Conservation (phyloP, 495 filamentous ascomycete genomes). For the Polyplosphaeria fusca region DNA sequence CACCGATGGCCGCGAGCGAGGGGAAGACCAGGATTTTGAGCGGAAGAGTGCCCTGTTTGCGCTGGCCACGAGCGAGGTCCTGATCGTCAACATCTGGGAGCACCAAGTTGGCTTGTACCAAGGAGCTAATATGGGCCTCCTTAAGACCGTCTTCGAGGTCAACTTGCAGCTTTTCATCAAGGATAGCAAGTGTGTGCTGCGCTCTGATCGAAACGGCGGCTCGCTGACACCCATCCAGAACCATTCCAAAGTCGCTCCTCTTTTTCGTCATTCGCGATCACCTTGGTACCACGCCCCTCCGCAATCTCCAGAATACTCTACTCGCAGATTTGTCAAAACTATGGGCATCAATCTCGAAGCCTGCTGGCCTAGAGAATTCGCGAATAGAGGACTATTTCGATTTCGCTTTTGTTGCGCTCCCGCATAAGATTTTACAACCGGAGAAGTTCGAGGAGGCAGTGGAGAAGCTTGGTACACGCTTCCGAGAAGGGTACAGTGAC, state of each 20-base stretch:
- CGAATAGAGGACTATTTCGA: slow-evolving; percentile 96
- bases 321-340: slow-evolving; percentile 86
- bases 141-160: slow-evolving; percentile 99
- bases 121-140: slow-evolving; percentile 94
- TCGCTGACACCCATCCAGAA: slow-evolving; percentile 49
- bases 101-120: slow-evolving; percentile 98
- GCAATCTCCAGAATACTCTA: slow-evolving; percentile 83
- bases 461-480: slow-evolving; percentile 73
- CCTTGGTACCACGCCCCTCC: slow-evolving; percentile 82
- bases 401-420: slow-evolving; percentile 92
- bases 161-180: slow-evolving; percentile 95
- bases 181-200: slow-evolving; percentile 72
- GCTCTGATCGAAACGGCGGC: slow-evolving; percentile 16
- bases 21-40: slow-evolving; percentile 98
- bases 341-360: slow-evolving; percentile 89
- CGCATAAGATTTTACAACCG: slow-evolving; percentile 93
- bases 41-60: slow-evolving; percentile 96
- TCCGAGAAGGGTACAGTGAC: slow-evolving; percentile 73
- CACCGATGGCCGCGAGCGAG: slow-evolving; percentile 92
- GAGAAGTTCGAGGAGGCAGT: slow-evolving; percentile 85
- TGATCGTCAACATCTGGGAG: slow-evolving; percentile 99
- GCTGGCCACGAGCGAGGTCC: slow-evolving; percentile 92
- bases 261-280: slow-evolving; percentile 99
- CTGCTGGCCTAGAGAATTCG: slow-evolving; percentile 79
- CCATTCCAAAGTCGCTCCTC: slow-evolving; percentile 83